Base-by-base conservation (phyloP, 139 green algal species). In the Picochlorum sp. region DNA sequence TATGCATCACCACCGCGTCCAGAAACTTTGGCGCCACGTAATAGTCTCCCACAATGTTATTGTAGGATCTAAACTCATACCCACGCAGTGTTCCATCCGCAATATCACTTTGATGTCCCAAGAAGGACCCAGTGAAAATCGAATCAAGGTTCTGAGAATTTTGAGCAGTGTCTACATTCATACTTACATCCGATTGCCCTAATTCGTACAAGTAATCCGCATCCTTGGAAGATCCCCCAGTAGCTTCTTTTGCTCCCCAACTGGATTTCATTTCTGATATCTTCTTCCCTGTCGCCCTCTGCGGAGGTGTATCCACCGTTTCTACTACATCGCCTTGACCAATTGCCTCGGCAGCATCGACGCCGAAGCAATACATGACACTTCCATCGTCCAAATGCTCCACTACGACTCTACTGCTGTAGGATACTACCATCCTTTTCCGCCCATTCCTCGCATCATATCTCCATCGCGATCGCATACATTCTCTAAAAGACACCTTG, bases 31-130 rank as follows among this genome's bases (percentile, higher is more conserved):
- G 88, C 3, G 88, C 76, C 5, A 96, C 73, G 60, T 88, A 95
- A 72, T 95, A 96, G 60, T 95, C 89, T 2, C 85, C 89, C 4
- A 90, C 73, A 5, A 87, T 80, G 70, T 92, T 87, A 57, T 83
- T 78, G 28, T 78, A 83, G 1, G 68, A 78, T 20, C 86, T 61
- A 62, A 88, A 85, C 49, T 90, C 83, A 45, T 78, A 84, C 2
- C 62, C 59, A 0, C 83, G 64, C 51, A 92, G 67, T 16, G 49
- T 67, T 16, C 85, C 86, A 56, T 91, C 82, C 56, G 87, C 79
- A 61, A 94, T 94, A 74, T 94, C 87, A 3, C 55, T 77, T 55
- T 83, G 79, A 57, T 81, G 72, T 0, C 87, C 87, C 49, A 92
- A 62, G 2, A 85, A 63, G 26, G 80, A 78, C 24, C 86, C 84